Percentiles rank a stretch among this genome's conserved stretches.
Conservation (phyloP, 306 rosid genomes). For the Lupinus albus region DNA sequence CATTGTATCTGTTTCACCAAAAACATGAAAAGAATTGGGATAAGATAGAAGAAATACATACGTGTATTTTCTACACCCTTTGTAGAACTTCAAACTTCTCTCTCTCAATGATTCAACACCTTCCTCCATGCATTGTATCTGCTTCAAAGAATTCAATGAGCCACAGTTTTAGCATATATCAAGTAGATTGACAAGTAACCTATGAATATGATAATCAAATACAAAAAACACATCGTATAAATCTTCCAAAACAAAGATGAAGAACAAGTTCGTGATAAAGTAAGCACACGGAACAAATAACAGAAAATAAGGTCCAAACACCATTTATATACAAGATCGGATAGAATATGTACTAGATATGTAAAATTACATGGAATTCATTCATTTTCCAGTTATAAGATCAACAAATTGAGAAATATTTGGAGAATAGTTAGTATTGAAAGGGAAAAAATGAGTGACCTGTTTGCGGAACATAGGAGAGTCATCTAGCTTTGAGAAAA, state of each 20-base stretch:
- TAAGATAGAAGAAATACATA: conserved; percentile 50
- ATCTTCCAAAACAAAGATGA: conserved; percentile 13
- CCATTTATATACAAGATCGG: conserved; percentile 19
- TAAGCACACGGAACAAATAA: background rate
- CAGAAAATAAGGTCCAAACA: conserved; percentile 22
- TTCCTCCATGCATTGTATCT: conserved; percentile 98
- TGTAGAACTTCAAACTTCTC: conserved; percentile 87
- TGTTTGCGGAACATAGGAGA: conserved; percentile 99
- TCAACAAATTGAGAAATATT: too few species aligned
- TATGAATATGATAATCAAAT: conserved; percentile 18
- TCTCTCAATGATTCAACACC: conserved; percentile 93
- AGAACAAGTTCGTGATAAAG: background rate
- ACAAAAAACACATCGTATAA: background rate
- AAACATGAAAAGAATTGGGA: background rate
- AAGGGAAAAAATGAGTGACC: conserved; percentile 48
- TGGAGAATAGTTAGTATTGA: background rate
- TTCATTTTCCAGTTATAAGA: too few species aligned
- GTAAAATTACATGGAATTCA: background rate
- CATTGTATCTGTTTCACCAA: background rate
- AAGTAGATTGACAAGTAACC: conserved; percentile 30
- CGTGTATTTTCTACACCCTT: conserved; percentile 99
- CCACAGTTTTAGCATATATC: conserved; percentile 30
- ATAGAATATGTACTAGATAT: conserved; percentile 12
- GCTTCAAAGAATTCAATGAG: conserved; percentile 48
- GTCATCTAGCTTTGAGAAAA: conserved; percentile 94